Evolutionary conservation across 2,329 filamentous ascomycete species (phyloP).

Genomic region (Fusarium anguioides): DNA sequence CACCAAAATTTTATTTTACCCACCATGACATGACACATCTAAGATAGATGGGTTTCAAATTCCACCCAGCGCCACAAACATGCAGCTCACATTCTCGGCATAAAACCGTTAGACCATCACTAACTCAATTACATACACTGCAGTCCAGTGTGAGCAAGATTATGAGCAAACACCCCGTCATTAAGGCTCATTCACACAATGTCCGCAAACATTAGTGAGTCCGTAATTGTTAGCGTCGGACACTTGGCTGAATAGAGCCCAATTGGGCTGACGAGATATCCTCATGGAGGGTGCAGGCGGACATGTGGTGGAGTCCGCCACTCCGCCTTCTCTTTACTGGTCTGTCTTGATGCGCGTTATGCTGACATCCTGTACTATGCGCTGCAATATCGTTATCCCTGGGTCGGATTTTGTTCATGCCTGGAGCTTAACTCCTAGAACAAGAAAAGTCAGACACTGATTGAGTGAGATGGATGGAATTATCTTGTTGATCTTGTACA

Average conservation of each 20-base stretch:
- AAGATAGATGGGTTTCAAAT: slow-evolving; percentile 7
- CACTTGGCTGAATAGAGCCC: slow-evolving; percentile 36
- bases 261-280: slow-evolving; percentile 42
- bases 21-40: slow-evolving; percentile 5
- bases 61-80: slow-evolving; percentile 6
- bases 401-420: slow-evolving; percentile 38
- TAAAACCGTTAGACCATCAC: slow-evolving; percentile 3
- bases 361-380: slow-evolving; percentile 21
- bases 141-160: neutral
- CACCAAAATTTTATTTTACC: slow-evolving; percentile 4
- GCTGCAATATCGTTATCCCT: slow-evolving; percentile 14
- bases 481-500: neutral
- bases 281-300: slow-evolving; percentile 28
- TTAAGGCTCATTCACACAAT: slow-evolving; percentile 28
- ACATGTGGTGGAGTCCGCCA: slow-evolving; percentile 42
- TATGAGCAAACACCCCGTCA: slow-evolving; percentile 15
- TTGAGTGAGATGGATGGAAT: slow-evolving; percentile 13
- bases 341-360: slow-evolving; percentile 33
- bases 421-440: slow-evolving; percentile 33
- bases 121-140: neutral
- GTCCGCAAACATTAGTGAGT: slow-evolving; percentile 26
- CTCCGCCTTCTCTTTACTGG: slow-evolving; percentile 31
- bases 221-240: slow-evolving; percentile 29
- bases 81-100: slow-evolving; percentile 1
- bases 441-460: slow-evolving; percentile 18